Base-by-base conservation (phyloP, 2,329 filamentous ascomycete genomes). In the Aspergillus sp. region DNA sequence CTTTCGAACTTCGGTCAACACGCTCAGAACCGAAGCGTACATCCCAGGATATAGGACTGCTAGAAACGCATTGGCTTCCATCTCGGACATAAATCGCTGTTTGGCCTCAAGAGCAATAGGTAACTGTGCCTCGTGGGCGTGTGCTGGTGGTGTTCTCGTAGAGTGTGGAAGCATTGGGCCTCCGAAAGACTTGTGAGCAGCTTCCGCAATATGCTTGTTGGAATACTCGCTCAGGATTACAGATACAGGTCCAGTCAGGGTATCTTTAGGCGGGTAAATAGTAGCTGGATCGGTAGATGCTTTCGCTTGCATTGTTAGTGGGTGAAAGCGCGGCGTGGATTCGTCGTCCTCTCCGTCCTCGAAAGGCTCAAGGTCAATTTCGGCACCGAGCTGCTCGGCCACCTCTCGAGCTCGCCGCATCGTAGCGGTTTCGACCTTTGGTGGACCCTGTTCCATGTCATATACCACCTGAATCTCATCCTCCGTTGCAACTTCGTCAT, bases 81-180 rank as follows among this genome's bases (percentile, higher is more conserved):
- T 87, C 43, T 84, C 81, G 43, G 80, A 79, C 87, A 89, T 89
- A 25, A 80, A 75, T 51, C 78, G 76, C 63, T 88, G 84, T 4
- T 80, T 79, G 7, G 86, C 83, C 60, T 84, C 80, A 2, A 89
- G 73, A 0, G 84, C 80, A 52, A 89, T 86, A 0, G 87, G 81
- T 60, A 84, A 80, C 72, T 88, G 85, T 38, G 83, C 79, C 66
- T 83, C 78, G 23, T 76, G 78, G 64, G 75, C 72, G n/a, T 68
- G 74, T 2, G 82, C 80, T 34, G 80, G 78, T 0, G 91, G 89
- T 2, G 91, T 93, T 1, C 88, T 85, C 0, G 91, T 88, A 1
- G 92, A 96, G 71, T 90, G 84, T 3, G 93, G 93, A 17, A 98
- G 80, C 0, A 88, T 87, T 3, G 78, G 78, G 0, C 94, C 94